Conservation (phyloP, 73 alveolate genomes). For the Uronychia setigera region DNA sequence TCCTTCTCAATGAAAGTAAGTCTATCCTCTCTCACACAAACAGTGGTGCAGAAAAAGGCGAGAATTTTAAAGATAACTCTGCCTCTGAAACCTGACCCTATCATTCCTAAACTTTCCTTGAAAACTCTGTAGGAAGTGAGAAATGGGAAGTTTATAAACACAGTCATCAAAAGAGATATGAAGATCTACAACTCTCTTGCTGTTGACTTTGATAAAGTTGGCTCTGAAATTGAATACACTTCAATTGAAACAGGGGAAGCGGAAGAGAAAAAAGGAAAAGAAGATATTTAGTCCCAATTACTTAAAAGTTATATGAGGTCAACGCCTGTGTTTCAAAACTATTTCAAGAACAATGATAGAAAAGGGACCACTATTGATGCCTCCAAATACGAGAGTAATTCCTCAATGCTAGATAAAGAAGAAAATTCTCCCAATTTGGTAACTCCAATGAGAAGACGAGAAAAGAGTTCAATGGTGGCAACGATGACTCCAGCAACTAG, state of each 20-base stretch:
- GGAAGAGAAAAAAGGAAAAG: not conserved
- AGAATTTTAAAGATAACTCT: not conserved
- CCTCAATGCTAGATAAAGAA: too few relatives aligned
- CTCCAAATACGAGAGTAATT: too few relatives aligned
- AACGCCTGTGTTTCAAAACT: too few relatives aligned
- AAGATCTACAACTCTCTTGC: not conserved
- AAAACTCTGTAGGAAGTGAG: not conserved
- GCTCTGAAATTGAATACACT: not conserved
- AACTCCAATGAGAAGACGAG: too few relatives aligned
- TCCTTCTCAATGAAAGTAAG: slow-evolving; percentile 22
- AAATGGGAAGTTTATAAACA: not conserved
- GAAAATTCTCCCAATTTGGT: too few relatives aligned
- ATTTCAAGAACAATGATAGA: too few relatives aligned
- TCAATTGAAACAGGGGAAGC: not conserved
- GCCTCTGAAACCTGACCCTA: not conserved
- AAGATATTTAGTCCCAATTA: too few relatives aligned
- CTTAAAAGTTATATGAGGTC: too few relatives aligned
- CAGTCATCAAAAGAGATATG: not conserved
- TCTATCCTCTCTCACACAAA: not conserved
- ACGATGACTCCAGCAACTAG: too few relatives aligned
- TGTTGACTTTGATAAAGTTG: not conserved
- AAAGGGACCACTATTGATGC: too few relatives aligned
- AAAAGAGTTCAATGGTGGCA: too few relatives aligned
- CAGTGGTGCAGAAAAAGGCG: not conserved
- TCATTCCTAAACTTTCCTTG: not conserved